Evolutionary conservation across 140 eudicot species (phyloP), one percentile per base, ranked within the genome.

Genomic region (Erigeron philadelphicus): DNA sequence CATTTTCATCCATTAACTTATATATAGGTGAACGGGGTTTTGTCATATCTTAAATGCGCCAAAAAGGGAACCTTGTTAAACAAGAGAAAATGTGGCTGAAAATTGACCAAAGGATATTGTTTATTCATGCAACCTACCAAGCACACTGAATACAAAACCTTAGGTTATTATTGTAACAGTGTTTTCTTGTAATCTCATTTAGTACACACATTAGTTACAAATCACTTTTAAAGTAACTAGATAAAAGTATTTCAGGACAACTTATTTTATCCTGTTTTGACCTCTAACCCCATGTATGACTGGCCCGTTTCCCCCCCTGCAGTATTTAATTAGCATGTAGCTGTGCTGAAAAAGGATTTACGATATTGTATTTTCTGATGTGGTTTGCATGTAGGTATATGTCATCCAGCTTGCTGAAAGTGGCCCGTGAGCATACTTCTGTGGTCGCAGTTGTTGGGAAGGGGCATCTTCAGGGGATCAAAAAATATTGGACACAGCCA

Each of bases 391-490:
- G 25, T 67, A 93, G 99, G 96, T 93, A 79, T 75, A 93, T 93
- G 99, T 89, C 99, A 52, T 83, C 95, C 42, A 66, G 74, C 44
- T 77, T 93, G 68, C 76, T 93, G 38, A 83, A 75, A 83, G 82
- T 85, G 75, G 97, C 99, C 2, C 67, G 86, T 49, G 94, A 87
- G 76, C 89, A 85, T 77, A 84, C 72, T 62, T 93, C 98, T 1
- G 98, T 93, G 60, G 98, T 93, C 46, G 98, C 98, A 21, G 98
- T 93, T 72, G 98, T 93, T 16, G 98, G 98, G 19, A 93, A 86
- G 76, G 98, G 98, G 46, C 98, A 93, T 59, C 82, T 93, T 35
- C 96, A 87, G 62, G 98, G 98, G 63, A 89, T 93, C 53, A 75
- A 83, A 72, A 85, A 79, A 66, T 65, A 89, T 42, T 93, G 98